Base-by-base conservation (phyloP, 305 asterid genomes). In the Fraxinus floribunda region DNA sequence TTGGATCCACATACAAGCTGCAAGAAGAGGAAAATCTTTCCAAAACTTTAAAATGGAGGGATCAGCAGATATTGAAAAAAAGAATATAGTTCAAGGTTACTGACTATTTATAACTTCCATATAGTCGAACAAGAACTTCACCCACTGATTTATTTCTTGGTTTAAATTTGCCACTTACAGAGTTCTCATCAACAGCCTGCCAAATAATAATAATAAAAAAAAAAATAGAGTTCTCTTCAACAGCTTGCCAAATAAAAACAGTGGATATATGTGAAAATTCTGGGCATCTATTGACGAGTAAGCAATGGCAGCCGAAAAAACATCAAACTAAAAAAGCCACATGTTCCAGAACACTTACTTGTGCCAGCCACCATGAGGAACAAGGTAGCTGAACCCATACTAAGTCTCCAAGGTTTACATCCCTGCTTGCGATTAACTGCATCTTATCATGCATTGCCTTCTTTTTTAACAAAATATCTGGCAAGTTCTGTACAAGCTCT, bases 41-140 rank as follows among this genome's bases (percentile, higher is more conserved):
- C 20, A 29, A 66, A 64, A 66, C 38, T 29, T 66, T 26, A 66
- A 66, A 29, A 26, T 11, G 38, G 36, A 24, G 20, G 38, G 38
- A 24, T 66, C 3, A 11, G 38, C 35, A 3, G 18, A 11, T 9
- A 10, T 66, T 26, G 32, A 11, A 66, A 66, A 29, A 2, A 16
- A 29, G 36, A 11, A 66, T 29, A 66, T 29, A 66, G n/a, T 66
- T 66, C 38, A 11, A 26, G 74, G 16, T 5, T 10, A 66, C 36
- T 26, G 74, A 66, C 74, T 73, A 78, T 11, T 62, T 60, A 62
- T 46, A 83, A 78, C 78, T 75, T 79, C 79, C 79, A 13, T 83
- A 80, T 68, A 60, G 55, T 26, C 82, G 86, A 83, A 86, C 81
- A 3, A 83, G 86, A 74, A 83, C 75, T 70, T 79, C 68, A 26